Percentiles rank a stretch among this genome's conserved stretches.
Evolutionary conservation across 805 yeast species (phyloP).

Genomic region (Metschnikowia dekortorum): DNA sequence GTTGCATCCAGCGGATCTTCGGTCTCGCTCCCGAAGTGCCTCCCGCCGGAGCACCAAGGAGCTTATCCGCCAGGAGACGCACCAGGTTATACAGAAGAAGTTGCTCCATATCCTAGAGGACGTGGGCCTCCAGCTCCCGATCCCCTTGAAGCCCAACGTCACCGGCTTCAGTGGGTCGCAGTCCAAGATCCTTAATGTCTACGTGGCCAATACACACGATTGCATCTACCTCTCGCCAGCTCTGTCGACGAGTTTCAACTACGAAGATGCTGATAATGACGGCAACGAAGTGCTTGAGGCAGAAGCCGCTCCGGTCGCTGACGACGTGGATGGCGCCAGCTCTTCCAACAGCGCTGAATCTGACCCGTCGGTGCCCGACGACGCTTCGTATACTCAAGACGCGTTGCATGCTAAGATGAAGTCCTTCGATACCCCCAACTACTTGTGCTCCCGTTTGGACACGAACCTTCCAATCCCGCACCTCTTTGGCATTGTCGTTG

Average conservation of each 20-base stretch:
- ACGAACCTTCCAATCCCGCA: constrained; percentile 44
- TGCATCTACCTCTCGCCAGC: constrained; percentile 39
- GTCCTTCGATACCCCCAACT: constrained; percentile 31
- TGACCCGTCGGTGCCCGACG: neutral
- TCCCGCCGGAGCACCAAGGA: constrained; percentile 31
- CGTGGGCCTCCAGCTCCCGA: constrained; percentile 38
- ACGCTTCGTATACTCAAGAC: constrained; percentile 7
- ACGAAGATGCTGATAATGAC: constrained; percentile 42
- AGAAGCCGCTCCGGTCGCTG: neutral
- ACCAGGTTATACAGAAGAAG: constrained; percentile 34
- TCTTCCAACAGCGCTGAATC: neutral
- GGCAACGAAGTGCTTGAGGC: constrained; percentile 20
- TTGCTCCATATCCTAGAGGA: constrained; percentile 26
- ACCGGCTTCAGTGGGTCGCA: constrained; percentile 20
- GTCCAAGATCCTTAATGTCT: constrained; percentile 27
- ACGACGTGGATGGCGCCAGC: neutral
- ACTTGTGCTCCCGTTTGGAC: constrained; percentile 33
- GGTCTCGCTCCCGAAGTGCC: constrained; percentile 18
- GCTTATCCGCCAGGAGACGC: constrained; percentile 36
- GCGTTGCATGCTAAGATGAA: constrained; percentile 17
- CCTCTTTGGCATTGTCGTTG: constrained; percentile 49
- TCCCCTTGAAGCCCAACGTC: constrained; percentile 29
- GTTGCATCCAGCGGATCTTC: neutral
- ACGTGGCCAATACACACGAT: constrained; percentile 37
- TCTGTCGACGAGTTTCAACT: constrained; percentile 35